Evolutionary conservation across 73 alveolate genomes (phyloP).

Genomic region (Stentor coeruleus): DNA sequence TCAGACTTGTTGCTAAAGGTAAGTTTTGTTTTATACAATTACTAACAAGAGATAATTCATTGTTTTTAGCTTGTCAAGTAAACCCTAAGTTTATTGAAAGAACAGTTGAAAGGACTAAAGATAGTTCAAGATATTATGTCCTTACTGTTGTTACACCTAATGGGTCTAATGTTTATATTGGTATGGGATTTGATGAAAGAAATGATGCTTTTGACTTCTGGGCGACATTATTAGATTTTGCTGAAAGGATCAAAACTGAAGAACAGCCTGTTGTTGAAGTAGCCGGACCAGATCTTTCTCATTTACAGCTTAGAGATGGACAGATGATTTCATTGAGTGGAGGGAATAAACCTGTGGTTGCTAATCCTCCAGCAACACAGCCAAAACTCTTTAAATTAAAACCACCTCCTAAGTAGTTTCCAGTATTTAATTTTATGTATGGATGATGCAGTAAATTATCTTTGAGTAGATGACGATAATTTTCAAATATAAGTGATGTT

Average conservation of each 20-base stretch:
- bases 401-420: conserved; percentile 15
- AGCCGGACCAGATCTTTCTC: conserved; percentile 16
- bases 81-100: conserved; percentile 19
- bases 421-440: too few relatives aligned
- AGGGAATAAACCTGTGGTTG: too few relatives aligned
- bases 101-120: conserved; percentile 24
- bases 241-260: conserved; percentile 7
- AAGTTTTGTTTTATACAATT: conserved; percentile 10
- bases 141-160: conserved; percentile 7
- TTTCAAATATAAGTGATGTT: too few relatives aligned
- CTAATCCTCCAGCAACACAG: too few relatives aligned
- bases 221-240: conserved; percentile 25
- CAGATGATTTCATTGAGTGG: conserved; percentile 19
- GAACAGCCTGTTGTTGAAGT: neutral
- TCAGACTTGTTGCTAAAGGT: conserved; percentile 21
- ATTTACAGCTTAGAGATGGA: conserved; percentile 13
- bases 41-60: neutral
- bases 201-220: conserved; percentile 33
- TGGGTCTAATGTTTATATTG: neutral
- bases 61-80: neutral
- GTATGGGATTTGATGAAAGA: conserved; percentile 32
- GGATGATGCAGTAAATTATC: too few relatives aligned
- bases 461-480: too few relatives aligned
- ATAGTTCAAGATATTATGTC: conserved; percentile 20
- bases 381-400: neutral